Evolutionary conservation across 2,329 filamentous ascomycete genomes (phyloP).

Genomic region (Aspergillus sp.): DNA sequence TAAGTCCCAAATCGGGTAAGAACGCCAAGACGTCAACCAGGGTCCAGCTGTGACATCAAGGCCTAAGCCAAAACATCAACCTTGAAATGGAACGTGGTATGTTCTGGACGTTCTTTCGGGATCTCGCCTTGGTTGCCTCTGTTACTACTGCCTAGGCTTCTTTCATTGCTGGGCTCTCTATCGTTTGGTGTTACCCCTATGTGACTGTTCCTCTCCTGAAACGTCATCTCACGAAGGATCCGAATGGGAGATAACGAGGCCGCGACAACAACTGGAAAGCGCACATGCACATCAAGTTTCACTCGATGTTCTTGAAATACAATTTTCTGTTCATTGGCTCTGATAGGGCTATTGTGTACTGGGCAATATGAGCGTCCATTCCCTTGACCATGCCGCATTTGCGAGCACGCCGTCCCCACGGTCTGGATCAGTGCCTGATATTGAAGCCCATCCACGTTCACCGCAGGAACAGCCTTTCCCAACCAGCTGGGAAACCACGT

Average conservation of each 20-base stretch:
- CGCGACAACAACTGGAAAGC: too few relatives aligned
- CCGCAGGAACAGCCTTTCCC: slow-evolving; percentile 20
- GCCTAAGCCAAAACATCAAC: background rate
- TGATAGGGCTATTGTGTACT: background rate
- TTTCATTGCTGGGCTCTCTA: background rate
- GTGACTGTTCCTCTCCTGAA: background rate
- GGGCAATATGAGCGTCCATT: slow-evolving; percentile 32
- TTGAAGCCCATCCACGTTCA: slow-evolving; percentile 36
- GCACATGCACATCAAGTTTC: background rate
- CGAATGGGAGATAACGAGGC: background rate
- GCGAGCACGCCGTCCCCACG: slow-evolving; percentile 15
- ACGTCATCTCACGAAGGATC: background rate
- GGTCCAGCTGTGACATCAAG: background rate
- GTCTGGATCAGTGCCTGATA: slow-evolving; percentile 28
- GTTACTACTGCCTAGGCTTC: background rate
- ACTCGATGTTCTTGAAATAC: background rate
- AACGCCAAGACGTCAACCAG: background rate
- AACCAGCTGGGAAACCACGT: slow-evolving; percentile 16
- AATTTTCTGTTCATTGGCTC: background rate
- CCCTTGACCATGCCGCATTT: slow-evolving; percentile 32
- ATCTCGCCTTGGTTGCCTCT: background rate
- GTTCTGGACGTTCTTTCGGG: background rate
- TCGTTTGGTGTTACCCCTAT: background rate
- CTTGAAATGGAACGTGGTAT: background rate
- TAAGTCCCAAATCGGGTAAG: background rate